These are phyloP conservation scores for Pichia insulana DNA, from an alignment of 805 yeast species.

Conservation along the genomic window DNA sequence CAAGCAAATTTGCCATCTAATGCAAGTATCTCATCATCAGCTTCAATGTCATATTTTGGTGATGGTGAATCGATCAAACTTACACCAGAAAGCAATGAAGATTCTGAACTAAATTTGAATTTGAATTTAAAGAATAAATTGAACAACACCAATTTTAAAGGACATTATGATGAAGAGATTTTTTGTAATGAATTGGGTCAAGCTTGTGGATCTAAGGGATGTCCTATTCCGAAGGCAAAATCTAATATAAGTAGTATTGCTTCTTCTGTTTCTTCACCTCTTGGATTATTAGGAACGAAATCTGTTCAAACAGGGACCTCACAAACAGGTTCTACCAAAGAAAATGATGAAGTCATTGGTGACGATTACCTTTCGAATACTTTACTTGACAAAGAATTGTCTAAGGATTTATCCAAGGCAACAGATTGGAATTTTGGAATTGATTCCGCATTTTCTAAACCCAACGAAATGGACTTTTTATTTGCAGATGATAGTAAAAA, in stretches of 20 bases:
- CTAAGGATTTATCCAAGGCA: not conserved
- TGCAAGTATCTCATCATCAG: slow-evolving; percentile 8
- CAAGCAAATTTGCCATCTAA: slow-evolving; percentile 1
- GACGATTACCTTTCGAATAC: not conserved
- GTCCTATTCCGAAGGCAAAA: slow-evolving; percentile 50
- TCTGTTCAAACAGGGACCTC: not conserved
- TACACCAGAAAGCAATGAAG: not conserved
- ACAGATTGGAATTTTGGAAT: not conserved
- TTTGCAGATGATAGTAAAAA: slow-evolving; percentile 6
- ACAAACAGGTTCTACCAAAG: not conserved
- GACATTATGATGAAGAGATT: slow-evolving; percentile 58
- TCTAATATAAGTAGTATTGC: not conserved
- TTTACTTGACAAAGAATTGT: not conserved
- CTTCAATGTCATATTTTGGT: slow-evolving; percentile 1
- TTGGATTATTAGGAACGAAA: not conserved
- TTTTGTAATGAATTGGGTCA: slow-evolving; percentile 70
- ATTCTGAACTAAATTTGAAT: not conserved
- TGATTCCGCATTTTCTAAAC: not conserved
- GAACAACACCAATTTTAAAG: slow-evolving; percentile 21
- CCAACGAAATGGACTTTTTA: slow-evolving; percentile 11
- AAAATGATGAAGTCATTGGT: not conserved
- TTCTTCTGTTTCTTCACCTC: not conserved
- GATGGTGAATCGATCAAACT: not conserved
- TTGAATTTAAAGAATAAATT: slow-evolving; percentile 2
- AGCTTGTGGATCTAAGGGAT: slow-evolving; percentile 73